These are phyloP conservation scores for Kluyveromyces starmeri DNA, from an alignment of 805 yeast species.

Conservation along the genomic window DNA sequence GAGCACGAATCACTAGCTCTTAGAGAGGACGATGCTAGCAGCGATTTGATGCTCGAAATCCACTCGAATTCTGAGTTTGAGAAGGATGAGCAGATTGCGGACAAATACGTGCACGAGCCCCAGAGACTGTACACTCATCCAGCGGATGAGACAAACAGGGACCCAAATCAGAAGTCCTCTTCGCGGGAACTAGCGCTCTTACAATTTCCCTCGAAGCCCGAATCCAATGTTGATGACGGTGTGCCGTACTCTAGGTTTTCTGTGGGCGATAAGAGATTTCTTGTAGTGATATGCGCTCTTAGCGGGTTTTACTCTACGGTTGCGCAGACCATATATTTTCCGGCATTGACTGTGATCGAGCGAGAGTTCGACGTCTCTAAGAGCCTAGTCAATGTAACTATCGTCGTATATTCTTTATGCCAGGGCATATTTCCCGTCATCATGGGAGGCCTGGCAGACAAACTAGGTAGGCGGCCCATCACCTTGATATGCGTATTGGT, in stretches of 20 bases:
- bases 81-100: no score
- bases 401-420: constrained; percentile 64
- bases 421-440: constrained; percentile 74
- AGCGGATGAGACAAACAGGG: no score
- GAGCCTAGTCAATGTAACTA: constrained; percentile 56
- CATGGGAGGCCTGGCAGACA: constrained; percentile 61
- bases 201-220: no score
- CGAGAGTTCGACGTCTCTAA: constrained; percentile 45
- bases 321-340: constrained; percentile 73
- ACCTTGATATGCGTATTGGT: constrained; percentile 44
- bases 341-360: constrained; percentile 56
- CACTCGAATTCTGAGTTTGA: no score
- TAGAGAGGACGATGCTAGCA: no score
- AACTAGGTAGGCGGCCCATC: constrained; percentile 63
- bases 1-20: no score
- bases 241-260: constrained; percentile 39
- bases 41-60: no score
- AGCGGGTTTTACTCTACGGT: constrained; percentile 61
- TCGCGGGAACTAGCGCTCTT: no score
- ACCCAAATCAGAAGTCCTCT: no score
- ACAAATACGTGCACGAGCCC: no score
- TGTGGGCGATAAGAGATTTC: constrained; percentile 31
- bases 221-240: no score
- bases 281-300: constrained; percentile 35
- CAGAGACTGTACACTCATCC: no score